Percentiles rank a stretch among this genome's conserved stretches.
Conservation (phyloP, 2,329 filamentous ascomycete genomes). For the Fusarium clavum region DNA sequence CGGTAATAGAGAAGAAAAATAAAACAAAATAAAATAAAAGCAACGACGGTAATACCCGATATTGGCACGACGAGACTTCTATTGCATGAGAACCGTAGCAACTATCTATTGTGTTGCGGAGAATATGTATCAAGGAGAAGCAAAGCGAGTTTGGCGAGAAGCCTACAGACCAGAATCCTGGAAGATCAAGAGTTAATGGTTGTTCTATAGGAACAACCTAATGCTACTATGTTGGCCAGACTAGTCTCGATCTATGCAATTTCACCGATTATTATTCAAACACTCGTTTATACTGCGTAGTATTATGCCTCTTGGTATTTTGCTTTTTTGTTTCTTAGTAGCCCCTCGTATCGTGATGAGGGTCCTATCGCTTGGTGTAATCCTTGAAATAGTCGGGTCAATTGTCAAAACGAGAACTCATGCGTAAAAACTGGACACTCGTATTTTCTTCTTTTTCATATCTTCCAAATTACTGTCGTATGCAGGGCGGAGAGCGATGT, state of each 20-base stretch:
- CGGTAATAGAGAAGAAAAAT: background rate
- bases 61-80: slow-evolving; percentile 1
- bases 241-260: background rate
- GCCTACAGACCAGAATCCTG: slow-evolving; percentile 8
- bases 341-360: background rate
- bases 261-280: background rate
- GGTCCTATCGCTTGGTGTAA: background rate
- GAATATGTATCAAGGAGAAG: slow-evolving; percentile 30
- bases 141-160: slow-evolving; percentile 9
- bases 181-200: background rate
- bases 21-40: background rate
- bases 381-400: background rate
- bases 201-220: background rate
- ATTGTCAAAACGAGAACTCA: background rate
- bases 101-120: slow-evolving; percentile 26
- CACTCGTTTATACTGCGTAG: background rate
- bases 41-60: slow-evolving; percentile 14
- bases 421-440: slow-evolving; percentile 10
- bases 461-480: background rate
- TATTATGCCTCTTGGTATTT: background rate
- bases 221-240: background rate
- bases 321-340: slow-evolving; percentile 1
- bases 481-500: background rate
- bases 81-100: slow-evolving; percentile 15
- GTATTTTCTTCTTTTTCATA: slow-evolving; percentile 4